Evolutionary conservation across 2,329 filamentous ascomycete species (phyloP), one percentile per base, ranked within the genome.

Genomic region (Phaeosphaeria sp.): DNA sequence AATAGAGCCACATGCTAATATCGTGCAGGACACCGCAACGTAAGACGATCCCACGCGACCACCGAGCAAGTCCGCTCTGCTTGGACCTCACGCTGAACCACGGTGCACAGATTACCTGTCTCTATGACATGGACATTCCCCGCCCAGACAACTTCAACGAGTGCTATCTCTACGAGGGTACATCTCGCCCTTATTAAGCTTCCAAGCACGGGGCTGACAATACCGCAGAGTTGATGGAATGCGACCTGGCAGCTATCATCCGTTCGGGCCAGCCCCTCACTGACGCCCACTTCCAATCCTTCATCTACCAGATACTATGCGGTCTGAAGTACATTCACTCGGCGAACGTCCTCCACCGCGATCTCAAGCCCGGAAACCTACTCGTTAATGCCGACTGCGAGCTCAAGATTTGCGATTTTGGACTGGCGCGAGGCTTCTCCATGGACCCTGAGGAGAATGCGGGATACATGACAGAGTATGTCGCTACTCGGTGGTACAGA

Each of bases 121-220:
- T 99, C 63, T 99, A 97, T 79, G 95, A 99, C 79, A 98, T 99
- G 95, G 95, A 99, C 77, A 98, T 99, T 77, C 95, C 95, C 50
- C 88, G 93, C 72, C 94, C 94, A 27, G 93, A 97, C 61, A 96
- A 95, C 83, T 99, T 98, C 84, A 99, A 99, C 80, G 95, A 99
- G 83, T 96, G 93, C 54, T 99, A 99, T 79, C 87, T 99, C 59
- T 99, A 99, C 76, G 95, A 99, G 84, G 95, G 95, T 96, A 69
- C 56, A 61, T 44, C 25, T 39, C 40, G 36, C 50, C 25, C 13
- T 11, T 11, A 43, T 11, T 6, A 5, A n/a, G 18, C 20, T 18
- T 20, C 22, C 36, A 36, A 40, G 33, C 40, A 56, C 56, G 45
- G 20, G 55, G 60, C 73, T 76, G 63, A 76, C 56, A 18, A 6